Evolutionary conservation across 768 basidiomycete species (phyloP).

Genomic region (Myochromella boudieri): DNA sequence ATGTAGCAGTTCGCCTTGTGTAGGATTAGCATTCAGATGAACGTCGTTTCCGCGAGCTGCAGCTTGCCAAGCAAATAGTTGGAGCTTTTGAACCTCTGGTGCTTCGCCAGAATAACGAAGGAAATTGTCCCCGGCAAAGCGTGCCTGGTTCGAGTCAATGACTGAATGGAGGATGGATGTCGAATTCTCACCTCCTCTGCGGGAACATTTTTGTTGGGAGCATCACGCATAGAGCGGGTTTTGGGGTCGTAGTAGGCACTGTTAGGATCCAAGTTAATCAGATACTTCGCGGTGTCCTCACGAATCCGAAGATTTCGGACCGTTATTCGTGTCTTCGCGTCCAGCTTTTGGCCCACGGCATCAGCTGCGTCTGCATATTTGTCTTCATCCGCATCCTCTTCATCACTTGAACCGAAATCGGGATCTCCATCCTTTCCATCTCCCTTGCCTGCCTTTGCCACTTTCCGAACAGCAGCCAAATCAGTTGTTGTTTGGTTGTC

Average conservation of each 20-base stretch:
- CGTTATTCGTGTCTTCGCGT: slow-evolving; percentile 97
- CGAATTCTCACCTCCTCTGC: slow-evolving; percentile 78
- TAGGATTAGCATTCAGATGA: slow-evolving; percentile 94
- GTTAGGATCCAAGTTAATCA: slow-evolving; percentile 92
- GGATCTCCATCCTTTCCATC: slow-evolving; percentile 74
- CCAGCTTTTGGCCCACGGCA: slow-evolving; percentile 96
- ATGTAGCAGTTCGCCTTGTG: slow-evolving; percentile 90
- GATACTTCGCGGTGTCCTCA: slow-evolving; percentile 98
- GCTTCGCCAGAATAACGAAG: slow-evolving; percentile 89
- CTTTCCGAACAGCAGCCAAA: slow-evolving; percentile 85
- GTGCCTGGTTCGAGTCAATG: slow-evolving; percentile 47
- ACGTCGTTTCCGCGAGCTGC: slow-evolving; percentile 92
- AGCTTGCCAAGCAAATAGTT: slow-evolving; percentile 97
- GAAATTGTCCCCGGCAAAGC: slow-evolving; percentile 97
- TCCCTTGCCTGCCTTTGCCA: slow-evolving; percentile 85
- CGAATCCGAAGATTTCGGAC: slow-evolving; percentile 98
- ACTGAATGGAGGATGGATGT: slow-evolving; percentile 5
- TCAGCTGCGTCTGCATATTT: slow-evolving; percentile 99
- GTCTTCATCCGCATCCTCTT: slow-evolving; percentile 95
- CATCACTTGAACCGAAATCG: slow-evolving; percentile 95
- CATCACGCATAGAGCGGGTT: slow-evolving; percentile 99
- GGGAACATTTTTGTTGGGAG: slow-evolving; percentile 72
- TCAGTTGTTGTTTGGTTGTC: slow-evolving; percentile 96
- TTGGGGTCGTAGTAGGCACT: slow-evolving; percentile 99
- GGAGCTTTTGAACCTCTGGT: slow-evolving; percentile 86